Evolutionary conservation across 495 filamentous ascomycete species (phyloP), one percentile per base, ranked within the genome.

Genomic region (Aspergillus cristatus): DNA sequence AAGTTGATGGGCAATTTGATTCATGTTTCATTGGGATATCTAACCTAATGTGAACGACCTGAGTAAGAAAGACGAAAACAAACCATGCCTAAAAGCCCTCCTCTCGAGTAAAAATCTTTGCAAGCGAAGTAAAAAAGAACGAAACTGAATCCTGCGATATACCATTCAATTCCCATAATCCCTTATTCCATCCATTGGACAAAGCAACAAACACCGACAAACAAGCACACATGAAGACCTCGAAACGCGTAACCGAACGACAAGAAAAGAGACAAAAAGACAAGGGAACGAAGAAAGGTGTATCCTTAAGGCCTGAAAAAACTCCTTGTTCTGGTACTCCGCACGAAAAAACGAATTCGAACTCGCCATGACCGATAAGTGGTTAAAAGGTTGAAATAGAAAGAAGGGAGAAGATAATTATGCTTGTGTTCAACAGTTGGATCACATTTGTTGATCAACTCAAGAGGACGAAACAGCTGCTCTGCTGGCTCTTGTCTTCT

Each of bases 401-500:
- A 40, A 8, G 33, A 32, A 25, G 16, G 38, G 37, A 28, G 17
- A 35, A 1, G 13, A 18, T n/a, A n/a, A n/a, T n/a, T n/a, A n/a
- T n/a, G n/a, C n/a, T n/a, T n/a, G n/a, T n/a, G n/a, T n/a, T n/a
- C n/a, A 20, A 14, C 30, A 14, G 34, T 14, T 15, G 20, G 4
- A 24, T 24, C 20, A 24, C 4, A 8, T 4, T 24, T 4, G 8
- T 4, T 8, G 4, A 24, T 4, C 20, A 4, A 24, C 8, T 24
- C 20, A 24, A 24, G 20, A 38, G 35, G 39, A 40, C 22, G 46
- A 28, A 25, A 35, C 30, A n/a, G 39, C 29, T 29, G 41, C 15
- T 34, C 47, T 18, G 24, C 30, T 46, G 33, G 42, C 48, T 18
- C 53, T 46, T 20, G 62, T 54, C 38, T 45, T 58, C 42, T 63